Evolutionary conservation across 768 basidiomycete genomes (phyloP), one percentile per base, ranked within the genome.

Genomic region (Agaricus bisporus): DNA sequence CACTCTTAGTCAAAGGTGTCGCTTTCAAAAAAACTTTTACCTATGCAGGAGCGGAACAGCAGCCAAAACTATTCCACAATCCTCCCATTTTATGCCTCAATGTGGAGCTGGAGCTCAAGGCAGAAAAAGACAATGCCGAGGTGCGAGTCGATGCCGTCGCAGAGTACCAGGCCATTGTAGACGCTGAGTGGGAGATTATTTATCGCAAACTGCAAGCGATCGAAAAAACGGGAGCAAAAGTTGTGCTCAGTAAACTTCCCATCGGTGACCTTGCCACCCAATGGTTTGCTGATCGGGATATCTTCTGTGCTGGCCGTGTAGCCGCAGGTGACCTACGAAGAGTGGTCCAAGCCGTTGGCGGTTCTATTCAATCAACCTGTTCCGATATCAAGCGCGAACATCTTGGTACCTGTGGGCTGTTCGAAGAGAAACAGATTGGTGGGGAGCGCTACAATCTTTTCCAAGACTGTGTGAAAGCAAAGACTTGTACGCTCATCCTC

Each of bases 11-110:
- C 64, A 73, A 75, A 53, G 95, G 97, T 37, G 97, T 99, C 45
- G 85, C 97, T 0, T 99, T 98, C 85, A 98, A 98, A 70, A 99
- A 99, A 75, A 99, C 97, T 0, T 99, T 99, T 71, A 95, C 94
- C 2, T 99, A 99, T 60, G 97, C 97, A 18, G 97, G 97, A 44
- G 97, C 97, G 17, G 97, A 99, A 66, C 97, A 99, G 70, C 95
- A 98, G 66, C 97, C 95, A 41, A 98, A 98, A 72, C 78, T 81
- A 32, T 97, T 98, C 78, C 73, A 73, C 58, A 65, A 95, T 63
- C 93, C 95, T 42, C 85, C 94, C 62, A 85, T 99, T 53, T 77
- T 98, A 15, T 94, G 93, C 64, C 70, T 99, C 53, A 99, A 99
- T 66, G 95, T 99, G 59, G 97, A 99, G 67, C 82, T 99, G 49